Percentiles rank a stretch among this genome's conserved stretches.
These are phyloP conservation scores for Viridothelium virens DNA, from an alignment of 495 filamentous ascomycete species.

Conservation along the genomic window DNA sequence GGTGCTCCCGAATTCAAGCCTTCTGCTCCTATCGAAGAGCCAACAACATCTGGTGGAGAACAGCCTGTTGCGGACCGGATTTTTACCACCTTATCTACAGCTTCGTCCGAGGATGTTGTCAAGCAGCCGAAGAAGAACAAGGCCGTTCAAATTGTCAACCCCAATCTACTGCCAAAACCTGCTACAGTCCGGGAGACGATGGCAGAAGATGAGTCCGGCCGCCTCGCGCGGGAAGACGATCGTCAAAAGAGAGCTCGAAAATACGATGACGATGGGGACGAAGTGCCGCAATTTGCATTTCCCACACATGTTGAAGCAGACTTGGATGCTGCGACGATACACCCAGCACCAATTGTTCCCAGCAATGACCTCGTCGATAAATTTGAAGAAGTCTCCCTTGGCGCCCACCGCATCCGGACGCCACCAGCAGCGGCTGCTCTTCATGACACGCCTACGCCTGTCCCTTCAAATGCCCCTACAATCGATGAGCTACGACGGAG, in stretches of 20 bases:
- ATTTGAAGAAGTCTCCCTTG: conserved; percentile 7
- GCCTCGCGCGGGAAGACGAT: conserved; percentile 45
- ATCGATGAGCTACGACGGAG: conserved; percentile 2
- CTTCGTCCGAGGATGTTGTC: conserved; percentile 59
- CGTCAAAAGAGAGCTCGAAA: conserved; percentile 67
- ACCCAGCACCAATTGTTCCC: neutral
- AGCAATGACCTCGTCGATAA: neutral
- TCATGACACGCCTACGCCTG: neutral
- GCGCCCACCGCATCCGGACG: neutral
- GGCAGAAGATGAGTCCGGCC: conserved; percentile 43
- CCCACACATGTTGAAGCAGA: conserved; percentile 40
- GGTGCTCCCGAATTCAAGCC: conserved; percentile 77
- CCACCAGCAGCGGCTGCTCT: neutral
- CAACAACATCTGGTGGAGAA: conserved; percentile 10
- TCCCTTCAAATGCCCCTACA: neutral
- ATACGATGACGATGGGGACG: conserved; percentile 51
- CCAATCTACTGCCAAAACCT: conserved; percentile 42
- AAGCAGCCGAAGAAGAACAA: conserved; percentile 64
- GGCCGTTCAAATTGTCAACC: conserved; percentile 71
- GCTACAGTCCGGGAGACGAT: conserved; percentile 30
- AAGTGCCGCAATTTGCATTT: conserved; percentile 62
- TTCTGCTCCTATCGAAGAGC: conserved; percentile 14
- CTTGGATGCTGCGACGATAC: neutral
- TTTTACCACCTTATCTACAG: conserved; percentile 49
- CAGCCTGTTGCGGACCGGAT: conserved; percentile 12